Conservation (phyloP, 371 early-diverging fungal genomes). For the Syncephalis fuscata region DNA sequence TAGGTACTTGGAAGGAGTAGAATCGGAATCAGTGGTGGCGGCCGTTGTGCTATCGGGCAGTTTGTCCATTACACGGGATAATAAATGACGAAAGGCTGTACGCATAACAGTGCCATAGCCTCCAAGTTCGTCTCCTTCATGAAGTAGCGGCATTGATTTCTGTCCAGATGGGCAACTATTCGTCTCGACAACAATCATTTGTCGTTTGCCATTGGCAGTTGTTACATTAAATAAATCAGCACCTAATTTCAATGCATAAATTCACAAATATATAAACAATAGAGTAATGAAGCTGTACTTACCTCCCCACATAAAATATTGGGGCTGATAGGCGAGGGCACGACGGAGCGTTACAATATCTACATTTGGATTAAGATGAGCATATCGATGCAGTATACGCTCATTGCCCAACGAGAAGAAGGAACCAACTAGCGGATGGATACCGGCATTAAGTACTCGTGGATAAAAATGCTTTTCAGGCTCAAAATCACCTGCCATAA, state of each 20-base stretch:
- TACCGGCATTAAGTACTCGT: slow-evolving; percentile 78
- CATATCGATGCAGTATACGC: slow-evolving; percentile 75
- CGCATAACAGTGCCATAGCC: slow-evolving; percentile 68
- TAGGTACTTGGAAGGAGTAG: too few relatives aligned
- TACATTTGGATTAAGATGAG: slow-evolving; percentile 79
- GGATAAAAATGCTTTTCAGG: slow-evolving; percentile 83
- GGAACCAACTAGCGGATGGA: slow-evolving; percentile 68
- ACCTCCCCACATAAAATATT: slow-evolving; percentile 86
- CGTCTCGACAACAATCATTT: slow-evolving; percentile 93
- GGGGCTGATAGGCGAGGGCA: slow-evolving; percentile 54
- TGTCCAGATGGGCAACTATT: slow-evolving; percentile 92
- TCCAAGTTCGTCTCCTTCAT: slow-evolving; percentile 60
- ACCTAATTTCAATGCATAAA: slow-evolving; percentile 17
- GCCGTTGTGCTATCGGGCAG: too few relatives aligned
- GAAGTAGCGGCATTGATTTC: slow-evolving; percentile 85
- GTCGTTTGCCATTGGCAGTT: slow-evolving; percentile 66
- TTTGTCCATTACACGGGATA: slow-evolving; percentile 10
- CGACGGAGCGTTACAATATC: slow-evolving; percentile 38
- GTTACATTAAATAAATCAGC: slow-evolving; percentile 88
- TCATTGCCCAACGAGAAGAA: slow-evolving; percentile 84
- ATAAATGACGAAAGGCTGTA: slow-evolving; percentile 55
- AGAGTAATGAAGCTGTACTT: slow-evolving; percentile 6
- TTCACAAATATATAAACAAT: background rate
- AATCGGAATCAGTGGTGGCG: too few relatives aligned
- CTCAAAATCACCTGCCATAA: slow-evolving; percentile 65